A percentile compares a stretch with the other conserved stretches of the same genome.
Conservation (phyloP, 2,329 filamentous ascomycete species). For the Graphilbum sp. region DNA sequence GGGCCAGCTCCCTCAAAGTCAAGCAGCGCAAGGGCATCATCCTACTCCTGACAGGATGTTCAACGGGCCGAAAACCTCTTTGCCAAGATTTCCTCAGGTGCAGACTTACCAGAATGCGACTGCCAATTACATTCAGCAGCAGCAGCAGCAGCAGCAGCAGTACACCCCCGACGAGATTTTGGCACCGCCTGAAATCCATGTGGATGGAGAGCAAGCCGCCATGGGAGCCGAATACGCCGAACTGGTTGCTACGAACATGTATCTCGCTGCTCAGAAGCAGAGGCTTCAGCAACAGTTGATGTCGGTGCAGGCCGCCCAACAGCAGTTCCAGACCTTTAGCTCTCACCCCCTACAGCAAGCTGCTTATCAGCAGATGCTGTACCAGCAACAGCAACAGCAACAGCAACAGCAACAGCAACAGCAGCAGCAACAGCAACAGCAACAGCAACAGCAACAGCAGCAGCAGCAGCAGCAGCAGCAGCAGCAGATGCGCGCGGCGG, state of each 20-base stretch:
- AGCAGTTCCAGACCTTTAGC: slow-evolving; percentile 66
- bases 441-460: slow-evolving; percentile 40
- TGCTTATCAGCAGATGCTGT: slow-evolving; percentile 40
- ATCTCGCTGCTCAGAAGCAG: slow-evolving; percentile 87
- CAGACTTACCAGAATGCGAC: slow-evolving; percentile 11
- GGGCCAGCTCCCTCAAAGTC: too few species aligned
- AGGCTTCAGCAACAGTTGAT: slow-evolving; percentile 86
- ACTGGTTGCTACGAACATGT: slow-evolving; percentile 78
- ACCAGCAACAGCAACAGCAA: slow-evolving; percentile 22
- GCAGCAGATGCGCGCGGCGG: slow-evolving; percentile 40
- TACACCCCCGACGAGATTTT: slow-evolving; percentile 81
- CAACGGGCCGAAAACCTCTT: slow-evolving; percentile 39
- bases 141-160: slow-evolving; percentile 23
- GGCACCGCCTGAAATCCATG: slow-evolving; percentile 64
- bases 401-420: slow-evolving; percentile 45
- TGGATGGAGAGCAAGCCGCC: slow-evolving; percentile 51
- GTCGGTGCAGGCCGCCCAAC: slow-evolving; percentile 64
- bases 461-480: slow-evolving; percentile 21
- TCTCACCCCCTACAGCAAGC: slow-evolving; percentile 33
- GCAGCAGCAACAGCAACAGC: slow-evolving; percentile 41
- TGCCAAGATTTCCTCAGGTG: slow-evolving; percentile 24
- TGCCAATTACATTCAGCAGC: neutral
- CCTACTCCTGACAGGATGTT: slow-evolving; percentile 25
- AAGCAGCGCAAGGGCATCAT: too few species aligned
- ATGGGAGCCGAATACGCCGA: slow-evolving; percentile 85